Evolutionary conservation across 805 yeast genomes (phyloP).

Genomic region (Candida tibetensis): DNA sequence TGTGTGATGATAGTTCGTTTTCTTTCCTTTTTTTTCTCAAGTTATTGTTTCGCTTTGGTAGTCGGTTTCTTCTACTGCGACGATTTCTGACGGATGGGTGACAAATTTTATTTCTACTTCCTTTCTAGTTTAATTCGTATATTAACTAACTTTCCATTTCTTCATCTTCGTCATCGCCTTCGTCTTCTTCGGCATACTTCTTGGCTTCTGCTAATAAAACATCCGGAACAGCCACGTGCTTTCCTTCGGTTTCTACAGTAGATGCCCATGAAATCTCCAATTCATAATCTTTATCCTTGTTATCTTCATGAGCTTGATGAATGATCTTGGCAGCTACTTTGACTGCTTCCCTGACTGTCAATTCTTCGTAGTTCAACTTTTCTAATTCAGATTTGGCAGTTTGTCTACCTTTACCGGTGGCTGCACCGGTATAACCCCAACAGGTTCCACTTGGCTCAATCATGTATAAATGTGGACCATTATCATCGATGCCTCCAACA

Average conservation of each 20-base stretch:
- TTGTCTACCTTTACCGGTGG: conserved; percentile 98
- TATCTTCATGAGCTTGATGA: conserved; percentile 93
- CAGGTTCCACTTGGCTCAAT: conserved; percentile 95
- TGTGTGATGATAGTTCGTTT: too few relatives aligned
- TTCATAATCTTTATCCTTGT: conserved; percentile 96
- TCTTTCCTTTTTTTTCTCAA: too few relatives aligned
- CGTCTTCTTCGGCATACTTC: conserved; percentile 77
- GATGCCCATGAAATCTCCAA: conserved; percentile 91
- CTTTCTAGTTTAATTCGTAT: too few relatives aligned
- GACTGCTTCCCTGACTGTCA: conserved; percentile 78
- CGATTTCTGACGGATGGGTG: too few relatives aligned
- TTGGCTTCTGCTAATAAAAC: conserved; percentile 81
- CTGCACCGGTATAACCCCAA: conserved; percentile 98
- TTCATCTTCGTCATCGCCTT: conserved; percentile 71
- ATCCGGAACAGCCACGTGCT: conserved; percentile 77
- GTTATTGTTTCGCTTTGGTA: too few relatives aligned
- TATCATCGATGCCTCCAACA: conserved; percentile 87
- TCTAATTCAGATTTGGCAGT: conserved; percentile 96
- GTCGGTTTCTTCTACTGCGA: too few relatives aligned
- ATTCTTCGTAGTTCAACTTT: conserved; percentile 69
- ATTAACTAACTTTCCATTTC: conserved; percentile 12
- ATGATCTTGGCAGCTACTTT: conserved; percentile 93
- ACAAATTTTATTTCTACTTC: too few relatives aligned
- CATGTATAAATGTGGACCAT: conserved; percentile 93
- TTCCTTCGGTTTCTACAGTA: conserved; percentile 68